Conservation (phyloP, 2,329 filamentous ascomycete genomes). For the Alternaria sp. region DNA sequence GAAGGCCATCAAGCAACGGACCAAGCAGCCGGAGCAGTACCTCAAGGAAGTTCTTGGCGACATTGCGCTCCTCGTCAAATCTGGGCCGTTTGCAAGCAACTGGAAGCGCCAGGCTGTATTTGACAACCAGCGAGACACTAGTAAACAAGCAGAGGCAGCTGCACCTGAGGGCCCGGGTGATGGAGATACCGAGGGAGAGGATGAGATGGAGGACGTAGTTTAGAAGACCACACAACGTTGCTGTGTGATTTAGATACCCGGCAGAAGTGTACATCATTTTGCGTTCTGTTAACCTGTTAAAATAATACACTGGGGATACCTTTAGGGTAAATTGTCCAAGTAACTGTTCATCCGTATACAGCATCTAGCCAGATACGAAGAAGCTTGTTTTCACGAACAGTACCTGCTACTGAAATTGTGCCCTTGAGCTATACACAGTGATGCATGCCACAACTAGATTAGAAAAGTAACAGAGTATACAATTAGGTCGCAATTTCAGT, state of each 20-base stretch:
- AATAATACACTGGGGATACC: neutral
- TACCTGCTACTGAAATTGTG: neutral
- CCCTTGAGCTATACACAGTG: neutral
- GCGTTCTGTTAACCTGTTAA: neutral
- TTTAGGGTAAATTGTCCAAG: neutral
- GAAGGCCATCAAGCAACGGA: constrained; percentile 78
- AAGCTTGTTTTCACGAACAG: neutral
- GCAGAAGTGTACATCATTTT: neutral
- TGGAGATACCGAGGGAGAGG: constrained; percentile 72
- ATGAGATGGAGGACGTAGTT: constrained; percentile 81
- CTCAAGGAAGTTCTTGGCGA: constrained; percentile 85
- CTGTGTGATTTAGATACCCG: constrained; percentile 8
- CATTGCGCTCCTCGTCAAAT: constrained; percentile 83
- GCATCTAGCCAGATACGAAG: neutral
- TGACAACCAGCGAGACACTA: constrained; percentile 57
- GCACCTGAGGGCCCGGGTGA: constrained; percentile 59
- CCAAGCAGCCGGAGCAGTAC: constrained; percentile 92
- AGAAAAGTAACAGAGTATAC: neutral
- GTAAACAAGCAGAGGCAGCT: constrained; percentile 36
- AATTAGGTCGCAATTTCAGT: neutral
- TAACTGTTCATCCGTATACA: neutral
- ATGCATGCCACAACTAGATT: neutral
- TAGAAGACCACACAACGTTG: constrained; percentile 15
- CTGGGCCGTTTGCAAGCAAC: constrained; percentile 83
- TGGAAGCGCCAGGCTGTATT: constrained; percentile 82